A percentile compares a stretch with the other conserved stretches of the same genome.
Conservation (phyloP, 2,329 filamentous ascomycete genomes). For the Truncatella angustata region DNA sequence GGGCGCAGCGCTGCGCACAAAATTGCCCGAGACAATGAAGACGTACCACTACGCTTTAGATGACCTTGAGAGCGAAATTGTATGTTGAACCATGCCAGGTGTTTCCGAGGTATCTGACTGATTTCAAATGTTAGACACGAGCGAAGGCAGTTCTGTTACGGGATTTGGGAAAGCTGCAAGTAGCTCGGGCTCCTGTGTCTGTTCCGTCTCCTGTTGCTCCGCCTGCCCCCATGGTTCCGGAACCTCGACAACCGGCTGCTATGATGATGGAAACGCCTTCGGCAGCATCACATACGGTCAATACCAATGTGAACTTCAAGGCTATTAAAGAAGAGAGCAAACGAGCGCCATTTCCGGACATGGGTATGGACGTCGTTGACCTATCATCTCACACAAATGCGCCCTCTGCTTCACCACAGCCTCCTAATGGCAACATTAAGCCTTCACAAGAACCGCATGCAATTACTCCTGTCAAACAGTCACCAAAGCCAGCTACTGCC, state of each 20-base stretch:
- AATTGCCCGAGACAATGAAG: slow-evolving; percentile 45
- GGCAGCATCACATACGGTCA: slow-evolving; percentile 29
- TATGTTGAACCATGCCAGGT: slow-evolving; percentile 27
- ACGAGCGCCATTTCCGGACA: slow-evolving; percentile 55
- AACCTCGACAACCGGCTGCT: slow-evolving; percentile 22
- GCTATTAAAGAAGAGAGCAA: slow-evolving; percentile 38
- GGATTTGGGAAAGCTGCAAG: slow-evolving; percentile 46
- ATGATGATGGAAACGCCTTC: slow-evolving; percentile 34
- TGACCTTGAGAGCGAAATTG: slow-evolving; percentile 56
- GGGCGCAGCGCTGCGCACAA: slow-evolving; percentile 34
- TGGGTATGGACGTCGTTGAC: slow-evolving; percentile 45
- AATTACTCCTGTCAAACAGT: slow-evolving; percentile 22
- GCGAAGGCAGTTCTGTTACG: slow-evolving; percentile 56
- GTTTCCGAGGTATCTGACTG: not conserved
- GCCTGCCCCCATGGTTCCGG: slow-evolving; percentile 15
- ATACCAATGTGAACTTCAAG: slow-evolving; percentile 25
- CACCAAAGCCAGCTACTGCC: slow-evolving; percentile 23
- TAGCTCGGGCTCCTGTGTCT: slow-evolving; percentile 24
- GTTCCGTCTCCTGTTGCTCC: slow-evolving; percentile 12
- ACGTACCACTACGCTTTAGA: slow-evolving; percentile 54
- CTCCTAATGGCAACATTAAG: slow-evolving; percentile 21
- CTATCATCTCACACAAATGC: slow-evolving; percentile 23
- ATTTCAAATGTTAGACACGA: slow-evolving; percentile 32
- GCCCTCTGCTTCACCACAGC: slow-evolving; percentile 19
- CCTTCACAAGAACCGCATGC: slow-evolving; percentile 10